These are phyloP conservation scores for Exsudoporus floridanus DNA, from an alignment of 1,284 basidiomycete genomes.

Conservation along the genomic window DNA sequence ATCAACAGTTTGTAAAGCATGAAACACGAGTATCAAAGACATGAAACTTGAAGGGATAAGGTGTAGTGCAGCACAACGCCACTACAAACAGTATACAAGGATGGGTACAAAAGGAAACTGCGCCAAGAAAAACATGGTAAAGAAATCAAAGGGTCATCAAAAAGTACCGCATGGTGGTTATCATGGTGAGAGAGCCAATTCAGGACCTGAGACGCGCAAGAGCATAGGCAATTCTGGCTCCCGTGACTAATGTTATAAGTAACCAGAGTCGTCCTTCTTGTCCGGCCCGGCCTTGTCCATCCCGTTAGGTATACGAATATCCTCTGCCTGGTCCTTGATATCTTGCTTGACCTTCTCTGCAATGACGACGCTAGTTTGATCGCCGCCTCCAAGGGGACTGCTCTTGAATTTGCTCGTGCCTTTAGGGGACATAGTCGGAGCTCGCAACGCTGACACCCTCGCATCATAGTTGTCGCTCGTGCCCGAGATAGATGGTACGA, in stretches of 20 bases:
- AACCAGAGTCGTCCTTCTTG: conserved; percentile 29
- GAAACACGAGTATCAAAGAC: not conserved
- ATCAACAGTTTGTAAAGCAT: not conserved
- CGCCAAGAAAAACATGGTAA: not conserved
- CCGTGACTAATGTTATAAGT: conserved; percentile 21
- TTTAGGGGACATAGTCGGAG: conserved; percentile 36
- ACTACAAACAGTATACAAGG: conserved; percentile 9
- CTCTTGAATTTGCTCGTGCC: conserved; percentile 66
- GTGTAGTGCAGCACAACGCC: conserved; percentile 20
- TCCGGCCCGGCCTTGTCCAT: conserved; percentile 19
- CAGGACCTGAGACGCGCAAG: not conserved
- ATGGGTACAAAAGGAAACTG: not conserved
- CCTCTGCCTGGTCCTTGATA: conserved; percentile 21
- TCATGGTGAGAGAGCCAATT: not conserved
- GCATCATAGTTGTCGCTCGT: conserved; percentile 14
- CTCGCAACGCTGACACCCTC: conserved; percentile 16
- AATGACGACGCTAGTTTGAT: conserved; percentile 42
- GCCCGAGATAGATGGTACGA: conserved; percentile 9
- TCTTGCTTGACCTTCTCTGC: conserved; percentile 42
- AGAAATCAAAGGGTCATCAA: not conserved
- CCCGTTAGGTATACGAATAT: conserved; percentile 25
- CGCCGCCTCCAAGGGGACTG: conserved; percentile 52
- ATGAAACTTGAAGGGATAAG: not conserved
- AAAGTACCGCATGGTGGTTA: not conserved
- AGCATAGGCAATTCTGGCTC: not conserved